Percentiles rank a stretch among this genome's conserved stretches.
phyloP scores from a whole-genome alignment of 257 asterid species.

The Nicotiana noctiflora region DNA sequence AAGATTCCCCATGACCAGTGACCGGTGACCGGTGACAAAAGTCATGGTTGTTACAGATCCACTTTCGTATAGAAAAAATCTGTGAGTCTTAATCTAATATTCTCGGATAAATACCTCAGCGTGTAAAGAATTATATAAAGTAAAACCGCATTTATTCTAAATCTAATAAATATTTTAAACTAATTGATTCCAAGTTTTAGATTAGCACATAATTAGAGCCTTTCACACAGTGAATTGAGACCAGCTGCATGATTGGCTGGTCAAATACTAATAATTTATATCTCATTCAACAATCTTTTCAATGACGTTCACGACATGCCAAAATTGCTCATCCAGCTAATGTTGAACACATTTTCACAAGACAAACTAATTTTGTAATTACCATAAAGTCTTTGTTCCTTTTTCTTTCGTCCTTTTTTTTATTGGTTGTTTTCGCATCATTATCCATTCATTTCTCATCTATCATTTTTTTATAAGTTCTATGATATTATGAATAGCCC shows the following conservation, averaged over 20 bases:
- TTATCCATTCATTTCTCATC: not conserved
- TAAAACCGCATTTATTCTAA: too few species aligned
- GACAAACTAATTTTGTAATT: not conserved
- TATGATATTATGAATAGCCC: not conserved
- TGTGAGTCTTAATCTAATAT: too few species aligned
- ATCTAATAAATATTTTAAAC: too few species aligned
- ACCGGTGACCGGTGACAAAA: too few species aligned
- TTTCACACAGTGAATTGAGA: not conserved
- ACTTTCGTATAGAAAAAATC: too few species aligned
- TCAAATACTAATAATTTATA: not conserved
- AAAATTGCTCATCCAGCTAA: not conserved
- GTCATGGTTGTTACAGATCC: too few species aligned
- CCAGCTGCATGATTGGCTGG: not conserved
- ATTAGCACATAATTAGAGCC: not conserved
- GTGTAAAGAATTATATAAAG: too few species aligned
- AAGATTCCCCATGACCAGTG: too few species aligned
- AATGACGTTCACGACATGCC: not conserved
- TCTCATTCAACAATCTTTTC: not conserved
- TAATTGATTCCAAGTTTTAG: too few species aligned
- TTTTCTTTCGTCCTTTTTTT: not conserved
- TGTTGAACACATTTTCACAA: not conserved
- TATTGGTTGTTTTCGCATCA: not conserved
- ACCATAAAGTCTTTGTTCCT: not conserved
- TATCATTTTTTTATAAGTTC: not conserved
- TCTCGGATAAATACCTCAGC: too few species aligned